Conservation (phyloP, 768 basidiomycete genomes). For the Hericium rajendrae region DNA sequence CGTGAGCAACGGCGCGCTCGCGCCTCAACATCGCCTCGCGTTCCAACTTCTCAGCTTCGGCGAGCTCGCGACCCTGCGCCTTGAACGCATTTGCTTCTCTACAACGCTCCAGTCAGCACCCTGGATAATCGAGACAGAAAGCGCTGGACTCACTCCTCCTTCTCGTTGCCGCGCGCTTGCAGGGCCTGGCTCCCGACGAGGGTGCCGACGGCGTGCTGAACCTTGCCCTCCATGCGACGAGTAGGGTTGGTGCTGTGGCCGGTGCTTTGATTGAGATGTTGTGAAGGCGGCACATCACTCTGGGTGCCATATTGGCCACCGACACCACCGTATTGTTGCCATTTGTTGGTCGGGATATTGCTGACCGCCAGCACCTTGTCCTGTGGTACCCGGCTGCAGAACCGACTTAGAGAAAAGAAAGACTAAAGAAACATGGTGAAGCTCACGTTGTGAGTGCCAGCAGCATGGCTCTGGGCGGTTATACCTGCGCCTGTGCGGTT, state of each 20-base stretch:
- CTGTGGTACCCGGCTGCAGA: too few species aligned
- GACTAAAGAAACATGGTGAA: too few species aligned
- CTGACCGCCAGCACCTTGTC: too few species aligned
- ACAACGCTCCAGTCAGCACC: too few species aligned
- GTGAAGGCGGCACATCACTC: not conserved
- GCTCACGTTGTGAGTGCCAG: not conserved
- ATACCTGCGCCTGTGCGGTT: not conserved
- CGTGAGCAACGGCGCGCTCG: slow-evolving; percentile 44
- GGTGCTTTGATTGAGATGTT: not conserved
- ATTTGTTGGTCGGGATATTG: not conserved
- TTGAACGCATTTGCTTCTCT: slow-evolving; percentile 35
- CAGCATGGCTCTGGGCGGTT: not conserved
- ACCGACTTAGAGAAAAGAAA: too few species aligned
- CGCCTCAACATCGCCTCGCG: slow-evolving; percentile 37
- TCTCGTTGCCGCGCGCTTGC: slow-evolving; percentile 40
- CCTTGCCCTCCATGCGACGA: slow-evolving; percentile 33
- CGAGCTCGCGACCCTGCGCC: slow-evolving; percentile 37
- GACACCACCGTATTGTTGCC: not conserved
- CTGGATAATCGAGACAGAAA: too few species aligned
- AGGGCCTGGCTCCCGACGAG: slow-evolving; percentile 36
- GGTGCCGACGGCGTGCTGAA: slow-evolving; percentile 37
- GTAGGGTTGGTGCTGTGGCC: not conserved
- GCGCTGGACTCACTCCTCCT: slow-evolving; percentile 30
- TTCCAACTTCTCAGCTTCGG: slow-evolving; percentile 46
- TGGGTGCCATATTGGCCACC: not conserved